phyloP scores from a whole-genome alignment of 148 eudicot genomes.

The Simmondsia chinensis region DNA sequence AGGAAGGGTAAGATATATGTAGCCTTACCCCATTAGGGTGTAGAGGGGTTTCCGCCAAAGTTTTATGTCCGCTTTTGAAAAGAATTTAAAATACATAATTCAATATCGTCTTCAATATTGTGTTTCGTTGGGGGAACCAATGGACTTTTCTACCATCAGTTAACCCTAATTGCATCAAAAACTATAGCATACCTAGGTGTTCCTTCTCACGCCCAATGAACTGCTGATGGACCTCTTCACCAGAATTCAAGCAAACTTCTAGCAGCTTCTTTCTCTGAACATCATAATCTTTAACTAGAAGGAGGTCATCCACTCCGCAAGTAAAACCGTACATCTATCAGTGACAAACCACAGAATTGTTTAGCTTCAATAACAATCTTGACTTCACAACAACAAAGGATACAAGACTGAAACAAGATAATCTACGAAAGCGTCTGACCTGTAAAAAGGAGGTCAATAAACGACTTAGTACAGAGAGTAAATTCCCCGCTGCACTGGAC shows the following conservation, averaged over 20 bases:
- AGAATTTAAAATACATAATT: too few species aligned
- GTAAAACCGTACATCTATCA: conserved; percentile 95
- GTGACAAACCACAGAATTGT: too few species aligned
- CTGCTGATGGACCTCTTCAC: conserved; percentile 73
- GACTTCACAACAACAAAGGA: too few species aligned
- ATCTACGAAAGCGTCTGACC: conserved; percentile 20
- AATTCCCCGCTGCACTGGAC: conserved; percentile 60
- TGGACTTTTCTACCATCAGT: too few species aligned
- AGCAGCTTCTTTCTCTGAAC: conserved; percentile 52
- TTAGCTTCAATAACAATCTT: too few species aligned
- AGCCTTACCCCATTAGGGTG: too few species aligned
- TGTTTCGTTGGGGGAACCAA: too few species aligned
- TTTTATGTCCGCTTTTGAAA: too few species aligned
- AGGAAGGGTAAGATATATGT: too few species aligned
- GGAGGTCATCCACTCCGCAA: conserved; percentile 90
- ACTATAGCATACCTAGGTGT: conserved; percentile 18
- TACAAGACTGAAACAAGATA: background rate
- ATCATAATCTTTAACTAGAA: conserved; percentile 54
- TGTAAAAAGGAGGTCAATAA: conserved; percentile 69
- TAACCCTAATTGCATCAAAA: too few species aligned
- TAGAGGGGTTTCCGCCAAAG: too few species aligned
- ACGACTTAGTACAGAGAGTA: conserved; percentile 89
- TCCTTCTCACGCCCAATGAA: conserved; percentile 23
- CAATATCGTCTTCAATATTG: too few species aligned
- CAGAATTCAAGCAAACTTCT: conserved; percentile 57